These are phyloP conservation scores for Penicillium samsonianum DNA, from an alignment of 495 filamentous ascomycete genomes.

Conservation along the genomic window DNA sequence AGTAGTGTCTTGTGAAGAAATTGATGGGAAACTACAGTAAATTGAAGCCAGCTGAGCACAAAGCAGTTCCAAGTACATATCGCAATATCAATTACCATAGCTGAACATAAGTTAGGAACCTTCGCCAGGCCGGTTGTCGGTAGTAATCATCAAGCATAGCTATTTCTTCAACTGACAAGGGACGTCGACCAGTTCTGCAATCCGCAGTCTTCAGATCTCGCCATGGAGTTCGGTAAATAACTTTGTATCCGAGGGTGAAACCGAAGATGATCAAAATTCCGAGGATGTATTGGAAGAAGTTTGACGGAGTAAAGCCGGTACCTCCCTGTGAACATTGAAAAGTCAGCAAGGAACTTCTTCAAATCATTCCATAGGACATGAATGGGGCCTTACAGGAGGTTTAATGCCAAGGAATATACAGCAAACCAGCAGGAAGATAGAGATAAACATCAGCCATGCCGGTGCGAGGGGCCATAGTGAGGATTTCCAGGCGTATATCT, in stretches of 20 bases:
- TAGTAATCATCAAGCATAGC: neutral
- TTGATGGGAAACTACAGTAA: too few relatives aligned
- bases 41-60: too few relatives aligned
- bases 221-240: slow-evolving; percentile 25
- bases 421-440: slow-evolving; percentile 19
- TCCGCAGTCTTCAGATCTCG: slow-evolving; percentile 17
- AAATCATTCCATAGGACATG: too few relatives aligned
- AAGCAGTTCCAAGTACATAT: too few relatives aligned
- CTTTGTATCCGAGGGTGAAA: slow-evolving; percentile 26
- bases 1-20: too few relatives aligned
- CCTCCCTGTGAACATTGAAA: neutral
- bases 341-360: too few relatives aligned
- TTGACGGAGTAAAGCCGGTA: slow-evolving; percentile 16
- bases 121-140: neutral
- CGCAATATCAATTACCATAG: neutral
- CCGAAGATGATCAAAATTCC: slow-evolving; percentile 27
- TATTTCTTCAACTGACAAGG: neutral
- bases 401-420: slow-evolving; percentile 18
- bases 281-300: slow-evolving; percentile 38
- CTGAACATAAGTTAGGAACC: neutral
- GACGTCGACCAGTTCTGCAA: neutral
- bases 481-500: slow-evolving; percentile 32
- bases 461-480: slow-evolving; percentile 33
- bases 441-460: slow-evolving; percentile 23
- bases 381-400: slow-evolving; percentile 2